Conservation (phyloP, 2,329 filamentous ascomycete species). For the Xylariomycetidae sp. region DNA sequence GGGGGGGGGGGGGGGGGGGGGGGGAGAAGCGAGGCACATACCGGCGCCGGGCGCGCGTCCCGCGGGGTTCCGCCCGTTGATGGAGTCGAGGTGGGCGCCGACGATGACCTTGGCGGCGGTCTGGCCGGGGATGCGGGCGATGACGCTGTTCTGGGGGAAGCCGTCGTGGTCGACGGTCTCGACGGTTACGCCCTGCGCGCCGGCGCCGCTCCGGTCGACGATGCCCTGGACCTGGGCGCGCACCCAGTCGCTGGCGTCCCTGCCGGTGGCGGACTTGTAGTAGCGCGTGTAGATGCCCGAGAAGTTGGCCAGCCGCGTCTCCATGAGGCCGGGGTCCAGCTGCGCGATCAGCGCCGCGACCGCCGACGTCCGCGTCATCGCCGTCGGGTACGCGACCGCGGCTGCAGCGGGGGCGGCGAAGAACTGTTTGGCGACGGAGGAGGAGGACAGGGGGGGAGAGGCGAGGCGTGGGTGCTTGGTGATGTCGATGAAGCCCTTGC, state of each 20-base stretch:
- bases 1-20: no score
- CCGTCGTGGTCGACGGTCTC: conserved; percentile 61
- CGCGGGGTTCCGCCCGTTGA: conserved; percentile 68
- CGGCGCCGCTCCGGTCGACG: conserved; percentile 54
- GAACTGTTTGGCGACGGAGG: no score
- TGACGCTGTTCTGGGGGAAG: conserved; percentile 72
- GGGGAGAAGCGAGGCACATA: no score
- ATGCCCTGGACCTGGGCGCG: conserved; percentile 58
- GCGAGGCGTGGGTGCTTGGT: conserved; percentile 58
- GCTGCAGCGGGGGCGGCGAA: conserved; percentile 24
- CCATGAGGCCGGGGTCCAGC: conserved; percentile 60
- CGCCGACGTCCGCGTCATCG: conserved; percentile 49
- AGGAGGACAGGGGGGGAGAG: conserved; percentile 19
- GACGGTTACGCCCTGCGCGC: conserved; percentile 52
- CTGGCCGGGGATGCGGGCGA: conserved; percentile 73
- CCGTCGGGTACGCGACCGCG: conserved; percentile 45
- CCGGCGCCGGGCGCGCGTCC: conserved; percentile 65
- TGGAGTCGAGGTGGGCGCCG: conserved; percentile 74
- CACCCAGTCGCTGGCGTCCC: conserved; percentile 70
- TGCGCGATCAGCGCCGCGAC: conserved; percentile 52
- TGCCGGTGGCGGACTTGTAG: conserved; percentile 59
- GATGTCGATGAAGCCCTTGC: conserved; percentile 73
- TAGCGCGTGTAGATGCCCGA: conserved; percentile 63
- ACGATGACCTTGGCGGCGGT: conserved; percentile 69
- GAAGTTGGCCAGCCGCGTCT: conserved; percentile 58